Conservation (phyloP, 2,329 filamentous ascomycete species). For the Blastomyces silverae region DNA sequence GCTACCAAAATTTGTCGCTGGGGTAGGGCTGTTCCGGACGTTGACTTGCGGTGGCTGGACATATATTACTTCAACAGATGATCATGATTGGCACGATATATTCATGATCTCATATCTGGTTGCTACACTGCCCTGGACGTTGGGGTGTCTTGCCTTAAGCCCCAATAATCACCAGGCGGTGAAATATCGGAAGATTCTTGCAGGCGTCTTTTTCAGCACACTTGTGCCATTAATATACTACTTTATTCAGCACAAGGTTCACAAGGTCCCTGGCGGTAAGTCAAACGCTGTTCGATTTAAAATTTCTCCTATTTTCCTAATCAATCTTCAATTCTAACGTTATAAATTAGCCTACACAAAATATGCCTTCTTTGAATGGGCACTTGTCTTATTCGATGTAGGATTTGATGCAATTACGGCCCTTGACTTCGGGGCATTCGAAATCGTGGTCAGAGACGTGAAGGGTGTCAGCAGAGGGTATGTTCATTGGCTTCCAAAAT, state of each 20-base stretch:
- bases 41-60: slow-evolving; percentile 97
- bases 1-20: slow-evolving; percentile 74
- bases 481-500: slow-evolving; percentile 91
- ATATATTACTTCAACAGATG: slow-evolving; percentile 95
- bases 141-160: slow-evolving; percentile 81
- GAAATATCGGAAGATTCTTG: slow-evolving; percentile 82
- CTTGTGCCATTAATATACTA: slow-evolving; percentile 88
- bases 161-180: slow-evolving; percentile 75
- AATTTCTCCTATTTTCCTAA: too few species aligned
- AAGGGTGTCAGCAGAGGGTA: slow-evolving; percentile 96
- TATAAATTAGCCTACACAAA: slow-evolving; percentile 74
- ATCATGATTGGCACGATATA: slow-evolving; percentile 97
- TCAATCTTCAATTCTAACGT: slow-evolving; percentile 18
- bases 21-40: slow-evolving; percentile 76
- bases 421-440: slow-evolving; percentile 82
- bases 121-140: slow-evolving; percentile 88
- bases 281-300: slow-evolving; percentile 13
- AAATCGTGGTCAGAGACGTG: slow-evolving; percentile 79
- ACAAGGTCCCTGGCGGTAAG: slow-evolving; percentile 85
- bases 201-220: slow-evolving; percentile 78
- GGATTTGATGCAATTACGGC: slow-evolving; percentile 93
- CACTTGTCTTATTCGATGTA: slow-evolving; percentile 88
- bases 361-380: slow-evolving; percentile 98
- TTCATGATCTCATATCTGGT: slow-evolving; percentile 99
- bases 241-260: slow-evolving; percentile 98